Conservation (phyloP, 1,284 basidiomycete genomes). For the Polyporus tsugae region DNA sequence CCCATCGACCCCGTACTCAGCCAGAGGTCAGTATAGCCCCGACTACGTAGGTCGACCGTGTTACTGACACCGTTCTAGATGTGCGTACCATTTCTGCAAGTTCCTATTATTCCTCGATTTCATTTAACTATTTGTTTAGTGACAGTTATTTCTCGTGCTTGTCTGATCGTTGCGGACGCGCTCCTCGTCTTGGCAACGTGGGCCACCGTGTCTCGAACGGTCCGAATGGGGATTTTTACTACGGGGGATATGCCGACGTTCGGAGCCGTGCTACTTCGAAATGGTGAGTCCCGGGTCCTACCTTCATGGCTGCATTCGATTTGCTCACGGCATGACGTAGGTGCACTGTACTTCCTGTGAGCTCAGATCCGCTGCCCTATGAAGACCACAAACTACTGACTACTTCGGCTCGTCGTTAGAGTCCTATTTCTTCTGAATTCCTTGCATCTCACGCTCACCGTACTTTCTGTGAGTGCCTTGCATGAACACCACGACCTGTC, state of each 20-base stretch:
- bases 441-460: conserved; percentile 7
- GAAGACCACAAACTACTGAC: background rate
- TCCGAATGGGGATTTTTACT: background rate
- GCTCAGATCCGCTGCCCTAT: background rate
- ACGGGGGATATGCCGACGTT: background rate
- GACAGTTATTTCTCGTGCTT: conserved; percentile 6
- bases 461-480: conserved; percentile 9
- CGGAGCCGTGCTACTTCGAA: background rate
- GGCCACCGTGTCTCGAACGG: background rate
- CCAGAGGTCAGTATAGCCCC: background rate
- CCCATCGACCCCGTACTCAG: conserved; percentile 1
- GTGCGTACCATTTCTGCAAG: background rate
- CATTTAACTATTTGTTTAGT: background rate
- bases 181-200: conserved; percentile 15
- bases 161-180: conserved; percentile 10
- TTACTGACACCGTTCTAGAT: background rate
- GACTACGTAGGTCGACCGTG: background rate
- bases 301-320: too few species aligned
- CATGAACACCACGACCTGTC: background rate
- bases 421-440: conserved; percentile 5
- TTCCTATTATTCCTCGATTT: background rate
- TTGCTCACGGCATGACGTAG: background rate
- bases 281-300: background rate
- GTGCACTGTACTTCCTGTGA: conserved; percentile 14
- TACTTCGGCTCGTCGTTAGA: background rate